phyloP scores from a whole-genome alignment of 805 yeast genomes.

The Millerozyma acaciae region DNA sequence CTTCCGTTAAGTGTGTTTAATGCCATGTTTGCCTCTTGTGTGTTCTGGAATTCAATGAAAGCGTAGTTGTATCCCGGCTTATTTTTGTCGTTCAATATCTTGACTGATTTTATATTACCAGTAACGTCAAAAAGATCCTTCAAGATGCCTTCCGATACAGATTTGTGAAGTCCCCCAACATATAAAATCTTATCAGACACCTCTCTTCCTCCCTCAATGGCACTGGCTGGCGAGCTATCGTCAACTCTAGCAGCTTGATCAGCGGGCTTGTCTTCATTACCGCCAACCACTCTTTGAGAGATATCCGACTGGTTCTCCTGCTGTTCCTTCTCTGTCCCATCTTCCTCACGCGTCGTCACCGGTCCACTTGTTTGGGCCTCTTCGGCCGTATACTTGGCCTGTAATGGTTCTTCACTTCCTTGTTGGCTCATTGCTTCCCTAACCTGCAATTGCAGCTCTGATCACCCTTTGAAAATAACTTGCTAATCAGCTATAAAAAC shows the following conservation, averaged over 20 bases:
- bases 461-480: too few relatives aligned
- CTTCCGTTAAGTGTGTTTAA: slow-evolving; percentile 58
- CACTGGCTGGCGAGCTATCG: slow-evolving; percentile 54
- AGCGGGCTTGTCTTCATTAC: too few relatives aligned
- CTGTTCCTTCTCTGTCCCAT: slow-evolving; percentile 1
- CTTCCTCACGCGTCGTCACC: background rate
- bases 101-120: slow-evolving; percentile 61
- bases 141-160: slow-evolving; percentile 60
- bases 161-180: slow-evolving; percentile 68
- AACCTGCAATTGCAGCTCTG: too few relatives aligned
- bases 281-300: too few relatives aligned
- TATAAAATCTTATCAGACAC: slow-evolving; percentile 68
- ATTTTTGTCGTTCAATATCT: slow-evolving; percentile 74
- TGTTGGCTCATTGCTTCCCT: too few relatives aligned
- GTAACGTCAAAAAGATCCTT: slow-evolving; percentile 59
- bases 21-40: slow-evolving; percentile 60
- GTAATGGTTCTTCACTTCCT: too few relatives aligned
- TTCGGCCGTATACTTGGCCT: too few relatives aligned
- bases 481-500: too few relatives aligned
- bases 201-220: slow-evolving; percentile 78
- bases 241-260: slow-evolving; percentile 1
- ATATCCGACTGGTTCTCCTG: background rate
- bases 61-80: slow-evolving; percentile 74
- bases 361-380: too few relatives aligned
- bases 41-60: slow-evolving; percentile 67